Evolutionary conservation across 225 moss, liverwort and hornwort genomes (phyloP), one percentile per base, ranked within the genome.

Genomic region (Bryoerythrophyllum caledonicum): DNA sequence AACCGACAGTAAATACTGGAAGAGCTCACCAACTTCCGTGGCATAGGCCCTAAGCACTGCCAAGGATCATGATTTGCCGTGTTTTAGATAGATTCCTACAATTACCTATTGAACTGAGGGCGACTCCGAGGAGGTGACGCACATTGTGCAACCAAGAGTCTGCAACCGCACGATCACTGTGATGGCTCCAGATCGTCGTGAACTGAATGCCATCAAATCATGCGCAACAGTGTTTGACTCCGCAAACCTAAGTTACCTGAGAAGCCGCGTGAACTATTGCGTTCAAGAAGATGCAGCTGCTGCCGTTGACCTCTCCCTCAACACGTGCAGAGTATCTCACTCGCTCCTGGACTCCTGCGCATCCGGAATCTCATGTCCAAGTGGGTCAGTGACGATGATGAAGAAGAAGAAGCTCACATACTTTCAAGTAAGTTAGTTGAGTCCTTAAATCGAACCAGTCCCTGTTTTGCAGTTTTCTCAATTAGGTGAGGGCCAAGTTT

Each of bases 11-110:
- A n/a, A 9, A 64, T 57, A 13, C 11, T 63, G 4, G 6, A 23
- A 23, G 23, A 65, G 65, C 10, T 26, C 16, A 46, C 86, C 78
- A 94, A 71, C 58, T 89, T 91, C 84, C 94, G 76, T 15, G 97
- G 94, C 65, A 94, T 48, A 46, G 90, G 60, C 76, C 32, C 35
- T 2, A 58, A 58, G 58, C 14, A 40, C 1, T 56, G 24, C 8
- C 26, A 27, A 23, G 20, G 21, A 35, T 19, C 16, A n/a, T 4
- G 26, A 28, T 3, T 48, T 27, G 19, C 48, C 66, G 48, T 3
- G 7, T 67, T n/a, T n/a, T n/a, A n/a, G n/a, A n/a, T 48, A 8
- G 48, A 1, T 2, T 46, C 19, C 19, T 10, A 20, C 20, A 21
- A 20, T 10, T 54, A 26, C 25, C 37, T 73, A 19, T 37, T 68